Base-by-base conservation (phyloP, 768 basidiomycete species). In the Rossbeevera mucosa region DNA sequence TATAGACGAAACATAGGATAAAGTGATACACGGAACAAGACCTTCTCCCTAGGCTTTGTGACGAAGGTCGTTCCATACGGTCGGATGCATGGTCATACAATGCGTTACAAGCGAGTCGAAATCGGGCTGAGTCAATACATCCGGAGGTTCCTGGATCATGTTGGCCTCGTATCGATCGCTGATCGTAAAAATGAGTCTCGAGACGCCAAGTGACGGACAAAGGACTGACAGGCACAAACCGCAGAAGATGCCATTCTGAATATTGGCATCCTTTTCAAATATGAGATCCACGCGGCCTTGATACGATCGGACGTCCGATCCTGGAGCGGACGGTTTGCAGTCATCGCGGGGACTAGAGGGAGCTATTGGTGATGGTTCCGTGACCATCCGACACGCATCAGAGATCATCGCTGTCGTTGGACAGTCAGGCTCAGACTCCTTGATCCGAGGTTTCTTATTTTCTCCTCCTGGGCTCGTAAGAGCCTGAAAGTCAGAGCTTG, bases 211-310 rank as follows among this genome's bases (percentile, higher is more conserved):
- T 12, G 12, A 48, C 7, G 31, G 22, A 42, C 6, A 49, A 51
- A 14, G 24, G 46, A 73, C 82, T 65, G 49, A 81, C 83, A 68
- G 58, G 76, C 83, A 85, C 30, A 81, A 67, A 45, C 62, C 69
- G 52, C 83, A 85, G 38, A 69, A 71, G 12, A 61, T 48, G 12
- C 65, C 68, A 40, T 64, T 38, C 48, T 58, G 53, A 21, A 69
- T 30, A 30, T 71, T 52, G 21, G 67, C 68, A 29, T 72, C 69
- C 47, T 54, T 54, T 46, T 66, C 69, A 45, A 71, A 73, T 50
- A 70, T 67, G 42, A 65, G 47, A 36, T 64, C 44, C 21, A 81
- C 74, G 22, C 82, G 68, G 11, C 72, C 73, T 49, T 68, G 68
- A 20, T 80, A 60, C 50, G 79, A 74, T 51, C 76, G 74, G 21